phyloP scores from a whole-genome alignment of 2,329 filamentous ascomycete species.

The Scedosporium apiospermum region DNA sequence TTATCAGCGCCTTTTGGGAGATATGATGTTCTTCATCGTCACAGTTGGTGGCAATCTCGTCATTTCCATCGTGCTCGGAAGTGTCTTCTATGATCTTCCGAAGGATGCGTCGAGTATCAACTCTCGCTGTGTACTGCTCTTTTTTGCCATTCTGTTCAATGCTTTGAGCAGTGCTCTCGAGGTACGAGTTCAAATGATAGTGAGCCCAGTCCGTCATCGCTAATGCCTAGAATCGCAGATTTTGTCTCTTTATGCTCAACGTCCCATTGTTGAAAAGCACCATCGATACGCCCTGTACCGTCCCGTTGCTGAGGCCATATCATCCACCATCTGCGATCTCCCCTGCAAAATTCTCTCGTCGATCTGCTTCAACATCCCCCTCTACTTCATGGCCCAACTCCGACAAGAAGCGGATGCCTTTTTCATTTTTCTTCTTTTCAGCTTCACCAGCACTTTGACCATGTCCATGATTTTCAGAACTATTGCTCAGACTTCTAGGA shows the following conservation, averaged over 20 bases:
- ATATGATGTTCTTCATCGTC: slow-evolving; percentile 64
- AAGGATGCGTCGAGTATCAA: slow-evolving; percentile 63
- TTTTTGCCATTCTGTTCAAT: slow-evolving; percentile 82
- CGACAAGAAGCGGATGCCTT: slow-evolving; percentile 64
- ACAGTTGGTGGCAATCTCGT: slow-evolving; percentile 61
- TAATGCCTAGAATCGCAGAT: slow-evolving; percentile 37
- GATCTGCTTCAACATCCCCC: slow-evolving; percentile 65
- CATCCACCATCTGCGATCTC: slow-evolving; percentile 78
- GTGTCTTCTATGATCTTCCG: slow-evolving; percentile 71
- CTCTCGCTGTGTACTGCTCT: slow-evolving; percentile 68
- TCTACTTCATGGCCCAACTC: slow-evolving; percentile 85
- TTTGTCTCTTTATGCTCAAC: slow-evolving; percentile 75
- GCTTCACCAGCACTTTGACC: slow-evolving; percentile 60
- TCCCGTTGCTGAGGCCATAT: slow-evolving; percentile 74
- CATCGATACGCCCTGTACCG: slow-evolving; percentile 87
- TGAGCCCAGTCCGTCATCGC: not conserved
- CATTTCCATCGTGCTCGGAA: slow-evolving; percentile 69
- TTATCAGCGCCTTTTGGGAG: slow-evolving; percentile 65
- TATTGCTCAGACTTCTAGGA: slow-evolving; percentile 67
- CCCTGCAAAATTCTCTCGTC: slow-evolving; percentile 70
- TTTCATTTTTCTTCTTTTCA: slow-evolving; percentile 78
- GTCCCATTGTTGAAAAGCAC: slow-evolving; percentile 88
- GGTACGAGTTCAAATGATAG: slow-evolving; percentile 22
- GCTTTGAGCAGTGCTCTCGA: slow-evolving; percentile 74
- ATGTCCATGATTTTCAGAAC: slow-evolving; percentile 86